Base-by-base conservation (phyloP, 306 rosid species). In the Sophora flavescens region DNA sequence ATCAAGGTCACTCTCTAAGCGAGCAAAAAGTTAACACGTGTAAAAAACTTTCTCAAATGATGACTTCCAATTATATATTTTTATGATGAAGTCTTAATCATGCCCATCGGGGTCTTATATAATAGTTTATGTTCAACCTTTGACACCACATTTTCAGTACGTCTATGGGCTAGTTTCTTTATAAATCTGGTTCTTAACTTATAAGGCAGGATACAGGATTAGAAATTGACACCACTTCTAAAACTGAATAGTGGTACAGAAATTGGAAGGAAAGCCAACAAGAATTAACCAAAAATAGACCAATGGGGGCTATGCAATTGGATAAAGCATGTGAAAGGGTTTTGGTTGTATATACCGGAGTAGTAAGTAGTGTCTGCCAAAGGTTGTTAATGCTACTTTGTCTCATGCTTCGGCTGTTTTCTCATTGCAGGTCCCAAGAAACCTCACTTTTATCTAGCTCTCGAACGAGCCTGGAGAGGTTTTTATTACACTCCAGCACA, bases 301-400 rank as follows among this genome's bases (percentile, higher is more conserved):
- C 36, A 62, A 68, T 33, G 44, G 36, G 42, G 54, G 51, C 12
- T 12, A n/a, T 0, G 68, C 10, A 41, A 80, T 17, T 53, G 74
- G 66, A 52, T 4, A 74, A 2, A n/a, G 79, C 58, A 38, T 45
- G 75, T 66, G 76, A 53, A 70, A 12, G 52, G 60, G 15, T n/a
- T 13, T 33, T 47, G 52, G 47, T 60, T 2, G 39, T n/a, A n/a
- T 14, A 35, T 41, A 30, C 8, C n/a, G n/a, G 12, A 44, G 42
- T n/a, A 15, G 45, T 51, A 44, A 77, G 78, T 50, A 66, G 68
- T 70, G 72, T 16, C 39, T 30, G 68, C 39, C 50, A 30, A 82
- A 72, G 53, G 58, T 72, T 65, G 76, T 83, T 54, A 79, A 75
- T 79, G 81, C 84, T 79, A 47, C 14, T 74, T 70, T 76, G 84